Percentiles rank a stretch among this genome's conserved stretches.
These are phyloP conservation scores for Annulohypoxylon stygium DNA, from an alignment of 495 filamentous ascomycete genomes.

Conservation along the genomic window DNA sequence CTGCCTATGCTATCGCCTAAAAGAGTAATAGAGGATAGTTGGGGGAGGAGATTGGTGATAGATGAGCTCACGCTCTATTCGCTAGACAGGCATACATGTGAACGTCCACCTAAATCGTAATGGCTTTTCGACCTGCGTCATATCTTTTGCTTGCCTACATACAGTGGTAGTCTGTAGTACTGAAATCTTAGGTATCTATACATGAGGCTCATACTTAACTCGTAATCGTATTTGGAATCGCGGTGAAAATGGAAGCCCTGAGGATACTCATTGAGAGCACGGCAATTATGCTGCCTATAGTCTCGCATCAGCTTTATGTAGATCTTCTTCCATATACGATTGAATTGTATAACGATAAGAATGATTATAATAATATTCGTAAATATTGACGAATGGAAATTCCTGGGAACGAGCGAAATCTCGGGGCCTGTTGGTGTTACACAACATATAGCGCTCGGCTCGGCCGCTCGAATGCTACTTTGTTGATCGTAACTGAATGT, in stretches of 20 bases:
- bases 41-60: conserved; percentile 21
- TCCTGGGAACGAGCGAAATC: neutral
- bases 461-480: neutral
- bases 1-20: conserved; percentile 77
- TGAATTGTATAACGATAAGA: too few species aligned
- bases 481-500: conserved; percentile 2
- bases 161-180: too few species aligned
- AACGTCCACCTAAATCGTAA: conserved; percentile 4
- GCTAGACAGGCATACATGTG: conserved; percentile 21
- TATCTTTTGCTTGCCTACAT: neutral
- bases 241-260: neutral
- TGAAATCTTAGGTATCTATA: neutral
- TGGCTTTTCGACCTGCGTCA: neutral
- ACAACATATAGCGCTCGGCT: neutral
- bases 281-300: neutral
- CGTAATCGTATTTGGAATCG: neutral
- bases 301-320: neutral
- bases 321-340: neutral
- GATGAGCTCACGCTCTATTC: conserved; percentile 32
- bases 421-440: conserved; percentile 4
- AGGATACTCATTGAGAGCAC: neutral
- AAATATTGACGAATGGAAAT: conserved; percentile 6
- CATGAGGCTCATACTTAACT: neutral
- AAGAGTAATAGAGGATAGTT: neutral
- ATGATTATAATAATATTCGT: neutral